Evolutionary conservation across 2,329 filamentous ascomycete genomes (phyloP).

Genomic region (Cercospora zeina): DNA sequence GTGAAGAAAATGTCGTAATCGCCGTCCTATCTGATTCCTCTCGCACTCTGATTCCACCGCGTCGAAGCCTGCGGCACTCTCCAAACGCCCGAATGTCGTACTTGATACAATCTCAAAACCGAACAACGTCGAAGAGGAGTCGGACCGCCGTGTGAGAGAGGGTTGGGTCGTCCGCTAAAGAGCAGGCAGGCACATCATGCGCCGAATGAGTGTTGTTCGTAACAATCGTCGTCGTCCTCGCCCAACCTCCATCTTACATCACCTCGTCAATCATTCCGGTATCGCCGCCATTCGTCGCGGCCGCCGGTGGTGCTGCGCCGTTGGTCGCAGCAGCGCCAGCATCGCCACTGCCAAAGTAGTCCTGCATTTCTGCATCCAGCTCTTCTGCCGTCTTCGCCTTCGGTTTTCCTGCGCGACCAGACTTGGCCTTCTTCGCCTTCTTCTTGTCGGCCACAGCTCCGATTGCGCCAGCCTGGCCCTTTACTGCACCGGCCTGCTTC

Average conservation of each 20-base stretch:
- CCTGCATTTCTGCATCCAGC: constrained; percentile 94
- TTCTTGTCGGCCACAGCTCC: constrained; percentile 46
- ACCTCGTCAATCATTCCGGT: constrained; percentile 58
- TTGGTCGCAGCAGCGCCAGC: constrained; percentile 49
- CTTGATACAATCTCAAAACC: constrained; percentile 20
- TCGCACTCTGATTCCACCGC: constrained; percentile 1
- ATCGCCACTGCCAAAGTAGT: constrained; percentile 72
- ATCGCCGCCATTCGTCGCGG: constrained; percentile 52
- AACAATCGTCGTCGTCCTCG: constrained; percentile 5
- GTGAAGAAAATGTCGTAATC: constrained; percentile 4
- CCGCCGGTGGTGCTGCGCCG: constrained; percentile 50
- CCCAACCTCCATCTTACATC: constrained; percentile 43
- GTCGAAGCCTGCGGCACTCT: neutral
- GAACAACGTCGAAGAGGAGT: constrained; percentile 2
- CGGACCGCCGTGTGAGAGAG: neutral
- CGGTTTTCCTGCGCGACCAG: constrained; percentile 63
- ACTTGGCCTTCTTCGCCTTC: constrained; percentile 55
- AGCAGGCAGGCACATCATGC: constrained; percentile 12
- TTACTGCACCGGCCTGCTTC: constrained; percentile 54
- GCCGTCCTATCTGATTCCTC: constrained; percentile 8
- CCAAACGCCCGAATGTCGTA: constrained; percentile 2
- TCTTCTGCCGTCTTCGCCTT: constrained; percentile 91
- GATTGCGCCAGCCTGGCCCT: constrained; percentile 49
- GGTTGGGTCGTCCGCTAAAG: neutral
- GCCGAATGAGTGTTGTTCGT: neutral